These are phyloP conservation scores for Chaetoscypha palmicola DNA, from an alignment of 2,329 filamentous ascomycete species.

Conservation along the genomic window DNA sequence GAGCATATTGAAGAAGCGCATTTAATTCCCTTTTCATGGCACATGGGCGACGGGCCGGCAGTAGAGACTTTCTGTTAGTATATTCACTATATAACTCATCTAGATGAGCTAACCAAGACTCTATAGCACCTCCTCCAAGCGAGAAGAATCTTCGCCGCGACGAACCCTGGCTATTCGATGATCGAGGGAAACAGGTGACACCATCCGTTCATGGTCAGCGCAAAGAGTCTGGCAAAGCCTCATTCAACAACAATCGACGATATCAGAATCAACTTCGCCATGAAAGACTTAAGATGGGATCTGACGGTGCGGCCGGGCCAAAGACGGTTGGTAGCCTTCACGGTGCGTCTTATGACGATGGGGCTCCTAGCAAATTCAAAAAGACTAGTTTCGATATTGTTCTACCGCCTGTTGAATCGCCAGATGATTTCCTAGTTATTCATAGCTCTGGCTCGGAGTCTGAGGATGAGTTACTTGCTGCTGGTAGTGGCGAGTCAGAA, in stretches of 20 bases:
- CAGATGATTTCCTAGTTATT: not conserved
- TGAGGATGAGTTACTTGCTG: not conserved
- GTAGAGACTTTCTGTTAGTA: constrained; percentile 32
- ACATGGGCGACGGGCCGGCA: constrained; percentile 51
- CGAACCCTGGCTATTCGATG: constrained; percentile 43
- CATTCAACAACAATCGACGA: constrained; percentile 21
- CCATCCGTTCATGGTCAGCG: constrained; percentile 47
- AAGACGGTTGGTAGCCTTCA: no score
- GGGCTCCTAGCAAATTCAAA: not conserved
- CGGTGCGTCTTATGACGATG: no score
- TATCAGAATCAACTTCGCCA: constrained; percentile 10
- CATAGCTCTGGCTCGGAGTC: not conserved
- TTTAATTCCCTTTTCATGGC: constrained; percentile 47
- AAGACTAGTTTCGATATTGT: not conserved
- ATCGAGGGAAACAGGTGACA: constrained; percentile 49
- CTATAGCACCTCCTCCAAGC: not conserved
- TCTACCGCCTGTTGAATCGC: not conserved
- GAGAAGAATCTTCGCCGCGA: not conserved
- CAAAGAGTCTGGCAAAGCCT: constrained; percentile 37
- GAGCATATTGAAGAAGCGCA: constrained; percentile 49
- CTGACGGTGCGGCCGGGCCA: no score
- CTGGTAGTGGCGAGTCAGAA: not conserved
- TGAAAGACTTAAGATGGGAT: no score
- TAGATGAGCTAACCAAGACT: not conserved
- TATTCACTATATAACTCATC: not conserved